A percentile compares a stretch with the other conserved stretches of the same genome.
Evolutionary conservation across 352 stramenopile genomes (phyloP).

Genomic region (Globisporangium barbulae): DNA sequence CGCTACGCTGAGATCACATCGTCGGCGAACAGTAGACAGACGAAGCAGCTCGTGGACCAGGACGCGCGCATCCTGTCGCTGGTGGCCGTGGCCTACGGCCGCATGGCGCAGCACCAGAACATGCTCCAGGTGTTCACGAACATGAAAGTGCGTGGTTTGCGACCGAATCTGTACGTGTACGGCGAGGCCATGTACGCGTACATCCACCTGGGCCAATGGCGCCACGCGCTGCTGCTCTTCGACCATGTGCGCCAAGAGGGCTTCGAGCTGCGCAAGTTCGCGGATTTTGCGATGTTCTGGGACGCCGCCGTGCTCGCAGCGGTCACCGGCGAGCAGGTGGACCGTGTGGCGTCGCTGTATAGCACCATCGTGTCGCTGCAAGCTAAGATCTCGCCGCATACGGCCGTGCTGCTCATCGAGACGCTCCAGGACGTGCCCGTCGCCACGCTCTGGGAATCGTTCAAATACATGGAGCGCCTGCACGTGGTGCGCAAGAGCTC

Average conservation of each 20-base stretch:
- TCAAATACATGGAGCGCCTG: constrained; percentile 43
- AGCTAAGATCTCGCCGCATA: constrained; percentile 40
- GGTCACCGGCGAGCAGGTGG: constrained; percentile 35
- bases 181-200: constrained; percentile 70
- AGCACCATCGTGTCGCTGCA: constrained; percentile 37
- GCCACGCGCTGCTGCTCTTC: constrained; percentile 69
- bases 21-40: not conserved
- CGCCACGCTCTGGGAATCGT: constrained; percentile 52
- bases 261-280: constrained; percentile 34
- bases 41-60: constrained; percentile 28
- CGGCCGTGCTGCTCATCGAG: constrained; percentile 44
- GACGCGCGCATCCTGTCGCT: constrained; percentile 61
- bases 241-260: constrained; percentile 58
- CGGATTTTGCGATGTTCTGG: constrained; percentile 54
- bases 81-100: constrained; percentile 55
- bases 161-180: constrained; percentile 69
- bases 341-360: constrained; percentile 45
- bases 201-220: constrained; percentile 57
- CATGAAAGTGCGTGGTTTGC: constrained; percentile 71
- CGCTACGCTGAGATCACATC: constrained; percentile 16
- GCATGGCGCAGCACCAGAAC: constrained; percentile 33
- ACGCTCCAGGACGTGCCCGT: constrained; percentile 38
- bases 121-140: constrained; percentile 65
- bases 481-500: constrained; percentile 31
- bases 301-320: constrained; percentile 59